Evolutionary conservation across 495 filamentous ascomycete species (phyloP).

Genomic region (Aspergillus sclerotioniger): DNA sequence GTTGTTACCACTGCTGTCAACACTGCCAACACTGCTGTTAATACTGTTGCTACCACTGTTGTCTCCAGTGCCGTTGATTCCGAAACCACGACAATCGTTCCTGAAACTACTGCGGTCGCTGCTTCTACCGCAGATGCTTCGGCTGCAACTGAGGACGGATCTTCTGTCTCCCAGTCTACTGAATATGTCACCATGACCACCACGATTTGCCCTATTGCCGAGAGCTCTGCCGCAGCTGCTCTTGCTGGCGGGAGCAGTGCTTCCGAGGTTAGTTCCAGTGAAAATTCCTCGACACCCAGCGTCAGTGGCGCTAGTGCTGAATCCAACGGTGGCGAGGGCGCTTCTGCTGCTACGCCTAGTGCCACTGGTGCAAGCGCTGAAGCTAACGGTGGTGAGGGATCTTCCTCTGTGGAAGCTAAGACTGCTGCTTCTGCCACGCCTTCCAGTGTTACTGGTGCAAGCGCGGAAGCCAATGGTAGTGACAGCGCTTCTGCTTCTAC

Average conservation of each 20-base stretch:
- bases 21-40: conserved; percentile 2
- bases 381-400: neutral
- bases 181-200: conserved; percentile 20
- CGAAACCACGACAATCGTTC: neutral
- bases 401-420: neutral
- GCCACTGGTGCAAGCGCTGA: neutral
- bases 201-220: conserved; percentile 11
- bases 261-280: too few species aligned
- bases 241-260: neutral
- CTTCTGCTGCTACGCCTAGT: neutral
- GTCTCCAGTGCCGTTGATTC: neutral
- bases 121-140: conserved; percentile 3
- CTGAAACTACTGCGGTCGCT: conserved; percentile 4
- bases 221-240: neutral
- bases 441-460: neutral
- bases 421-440: neutral
- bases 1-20: conserved; percentile 5
- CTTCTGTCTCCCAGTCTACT: conserved; percentile 11
- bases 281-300: too few species aligned
- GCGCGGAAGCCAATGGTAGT: neutral
- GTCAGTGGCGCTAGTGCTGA: neutral
- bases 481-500: neutral
- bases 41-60: neutral
- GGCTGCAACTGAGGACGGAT: neutral
- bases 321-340: neutral